These are phyloP conservation scores for Pyrenopolyporus hunteri DNA, from an alignment of 495 filamentous ascomycete genomes.

Conservation along the genomic window DNA sequence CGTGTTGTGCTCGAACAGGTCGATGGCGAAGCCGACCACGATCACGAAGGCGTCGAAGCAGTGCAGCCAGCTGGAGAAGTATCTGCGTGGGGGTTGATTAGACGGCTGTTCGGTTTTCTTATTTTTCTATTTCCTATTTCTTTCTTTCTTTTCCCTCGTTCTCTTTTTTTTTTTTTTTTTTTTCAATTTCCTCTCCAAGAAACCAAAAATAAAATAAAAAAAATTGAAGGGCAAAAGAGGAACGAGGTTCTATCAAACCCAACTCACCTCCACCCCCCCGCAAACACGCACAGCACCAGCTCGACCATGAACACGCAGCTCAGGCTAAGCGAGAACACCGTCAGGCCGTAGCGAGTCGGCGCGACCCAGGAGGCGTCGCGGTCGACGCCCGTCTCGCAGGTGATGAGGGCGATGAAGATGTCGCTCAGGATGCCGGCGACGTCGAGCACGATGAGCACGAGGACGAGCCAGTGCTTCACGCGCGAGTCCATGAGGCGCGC, in stretches of 20 bases:
- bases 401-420: slow-evolving; percentile 65
- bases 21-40: slow-evolving; percentile 63
- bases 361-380: slow-evolving; percentile 46
- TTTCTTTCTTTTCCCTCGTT: background rate
- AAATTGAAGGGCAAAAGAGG: background rate
- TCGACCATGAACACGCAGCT: slow-evolving; percentile 67
- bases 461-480: slow-evolving; percentile 53
- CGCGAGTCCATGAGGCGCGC: slow-evolving; percentile 57
- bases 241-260: background rate
- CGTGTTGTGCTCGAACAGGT: slow-evolving; percentile 61
- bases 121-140: no score
- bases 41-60: slow-evolving; percentile 69
- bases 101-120: no score
- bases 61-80: slow-evolving; percentile 67
- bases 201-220: background rate
- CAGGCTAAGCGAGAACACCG: slow-evolving; percentile 56
- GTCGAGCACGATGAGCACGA: slow-evolving; percentile 32
- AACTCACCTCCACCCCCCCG: slow-evolving; percentile 60
- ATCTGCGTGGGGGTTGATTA: slow-evolving; percentile 46
- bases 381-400: slow-evolving; percentile 58
- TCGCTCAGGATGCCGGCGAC: slow-evolving; percentile 32
- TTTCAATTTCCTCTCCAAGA: no score
- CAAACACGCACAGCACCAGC: slow-evolving; percentile 60
- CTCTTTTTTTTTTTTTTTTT: no score
- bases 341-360: slow-evolving; percentile 49